Conservation (phyloP, 768 basidiomycete genomes). For the Suillus placidus region DNA sequence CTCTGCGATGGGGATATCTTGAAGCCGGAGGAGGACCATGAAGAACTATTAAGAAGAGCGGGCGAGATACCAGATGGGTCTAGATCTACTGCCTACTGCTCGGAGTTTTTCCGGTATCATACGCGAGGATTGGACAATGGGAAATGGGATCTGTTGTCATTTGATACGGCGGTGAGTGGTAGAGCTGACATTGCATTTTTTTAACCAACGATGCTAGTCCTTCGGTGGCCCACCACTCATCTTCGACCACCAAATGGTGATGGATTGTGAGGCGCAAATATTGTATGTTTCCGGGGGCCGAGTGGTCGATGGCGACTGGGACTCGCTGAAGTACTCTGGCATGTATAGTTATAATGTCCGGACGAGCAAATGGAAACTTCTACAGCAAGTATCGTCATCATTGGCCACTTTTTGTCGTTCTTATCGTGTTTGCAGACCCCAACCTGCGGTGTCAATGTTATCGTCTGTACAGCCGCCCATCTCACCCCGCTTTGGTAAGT, state of each 20-base stretch:
- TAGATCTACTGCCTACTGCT: constrained; percentile 42
- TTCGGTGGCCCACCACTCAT: constrained; percentile 72
- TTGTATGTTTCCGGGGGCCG: constrained; percentile 80
- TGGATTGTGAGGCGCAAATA: constrained; percentile 70
- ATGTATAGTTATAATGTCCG: constrained; percentile 73
- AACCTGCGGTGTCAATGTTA: constrained; percentile 15
- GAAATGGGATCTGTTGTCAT: constrained; percentile 72
- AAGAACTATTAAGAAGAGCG: constrained; percentile 39
- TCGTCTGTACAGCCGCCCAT: constrained; percentile 44
- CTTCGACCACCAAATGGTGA: constrained; percentile 81
- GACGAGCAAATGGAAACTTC: constrained; percentile 63
- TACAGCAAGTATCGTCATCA: constrained; percentile 57
- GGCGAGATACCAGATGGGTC: constrained; percentile 21
- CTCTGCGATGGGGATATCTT: constrained; percentile 57
- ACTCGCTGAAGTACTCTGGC: constrained; percentile 63
- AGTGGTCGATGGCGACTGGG: constrained; percentile 67
- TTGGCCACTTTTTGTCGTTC: not conserved
- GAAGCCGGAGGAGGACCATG: constrained; percentile 24
- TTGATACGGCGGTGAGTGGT: constrained; percentile 63
- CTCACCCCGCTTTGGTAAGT: constrained; percentile 62
- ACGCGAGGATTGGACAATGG: constrained; percentile 62
- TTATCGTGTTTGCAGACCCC: constrained; percentile 20
- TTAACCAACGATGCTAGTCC: constrained; percentile 40
- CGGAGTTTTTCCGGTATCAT: constrained; percentile 80
- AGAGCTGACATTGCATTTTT: too few relatives aligned